phyloP scores from a whole-genome alignment of 2,329 filamentous ascomycete genomes.

The Phaeosphaeria sp. region DNA sequence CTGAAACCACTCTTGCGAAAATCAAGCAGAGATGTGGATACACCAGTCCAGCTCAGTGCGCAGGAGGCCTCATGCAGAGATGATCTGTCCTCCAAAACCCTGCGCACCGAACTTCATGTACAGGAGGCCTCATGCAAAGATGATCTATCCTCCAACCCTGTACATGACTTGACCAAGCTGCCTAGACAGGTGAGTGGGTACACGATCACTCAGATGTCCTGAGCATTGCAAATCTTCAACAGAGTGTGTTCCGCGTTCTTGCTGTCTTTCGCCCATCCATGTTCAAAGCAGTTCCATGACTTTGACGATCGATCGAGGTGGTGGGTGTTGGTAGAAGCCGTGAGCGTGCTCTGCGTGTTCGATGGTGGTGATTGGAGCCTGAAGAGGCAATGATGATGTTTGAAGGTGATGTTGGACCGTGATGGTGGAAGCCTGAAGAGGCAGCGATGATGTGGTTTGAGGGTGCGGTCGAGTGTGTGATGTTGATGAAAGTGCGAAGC shows the following conservation, averaged over 20 bases:
- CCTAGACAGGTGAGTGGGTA: slow-evolving; percentile 5
- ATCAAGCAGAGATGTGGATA: not conserved
- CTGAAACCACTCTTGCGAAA: not conserved
- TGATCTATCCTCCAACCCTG: slow-evolving; percentile 19
- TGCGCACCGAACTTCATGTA: no score
- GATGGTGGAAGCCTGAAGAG: slow-evolving; percentile 2
- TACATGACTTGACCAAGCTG: slow-evolving; percentile 12
- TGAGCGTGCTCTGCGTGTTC: slow-evolving; percentile 11
- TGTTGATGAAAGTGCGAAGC: not conserved
- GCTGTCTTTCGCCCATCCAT: slow-evolving; percentile 6
- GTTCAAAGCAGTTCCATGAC: not conserved
- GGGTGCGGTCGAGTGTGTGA: not conserved
- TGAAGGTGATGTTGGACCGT: not conserved
- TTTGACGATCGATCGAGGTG: not conserved
- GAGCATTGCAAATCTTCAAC: slow-evolving; percentile 8
- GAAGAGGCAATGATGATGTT: no score
- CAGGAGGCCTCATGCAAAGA: slow-evolving; percentile 16
- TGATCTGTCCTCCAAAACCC: no score
- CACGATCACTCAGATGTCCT: slow-evolving; percentile 5
- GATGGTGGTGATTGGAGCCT: no score
- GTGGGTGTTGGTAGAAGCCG: not conserved
- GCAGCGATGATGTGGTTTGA: not conserved
- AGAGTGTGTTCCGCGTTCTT: slow-evolving; percentile 8
- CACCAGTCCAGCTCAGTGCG: slow-evolving; percentile 2
- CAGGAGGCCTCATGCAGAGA: slow-evolving; percentile 16